Evolutionary conservation across 805 yeast species (phyloP).

Genomic region (Candida ascalaphidarum): DNA sequence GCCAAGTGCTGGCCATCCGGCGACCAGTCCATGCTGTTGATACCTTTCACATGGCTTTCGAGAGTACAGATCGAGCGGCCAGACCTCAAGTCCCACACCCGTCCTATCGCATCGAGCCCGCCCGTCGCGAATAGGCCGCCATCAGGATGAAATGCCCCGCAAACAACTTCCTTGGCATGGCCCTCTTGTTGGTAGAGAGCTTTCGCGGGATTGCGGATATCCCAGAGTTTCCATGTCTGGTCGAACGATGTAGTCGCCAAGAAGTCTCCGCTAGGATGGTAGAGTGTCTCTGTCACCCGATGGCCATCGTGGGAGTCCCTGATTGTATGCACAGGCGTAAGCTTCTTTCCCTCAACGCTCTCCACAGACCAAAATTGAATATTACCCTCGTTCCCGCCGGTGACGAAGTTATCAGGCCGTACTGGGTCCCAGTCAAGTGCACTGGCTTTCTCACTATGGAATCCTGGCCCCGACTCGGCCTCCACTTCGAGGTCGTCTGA

Average conservation of each 20-base stretch:
- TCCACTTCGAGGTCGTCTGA: constrained; percentile 23
- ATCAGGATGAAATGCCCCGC: constrained; percentile 59
- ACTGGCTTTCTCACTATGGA: constrained; percentile 59
- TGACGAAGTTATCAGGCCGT: constrained; percentile 9
- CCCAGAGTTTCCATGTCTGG: constrained; percentile 87
- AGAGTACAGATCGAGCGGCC: constrained; percentile 57
- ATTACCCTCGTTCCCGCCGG: constrained; percentile 33
- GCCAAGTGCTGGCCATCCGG: constrained; percentile 68
- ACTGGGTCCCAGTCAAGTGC: constrained; percentile 58
- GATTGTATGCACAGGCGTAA: too few species aligned
- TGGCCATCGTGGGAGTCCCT: constrained; percentile 19
- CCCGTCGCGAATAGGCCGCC: constrained; percentile 73
- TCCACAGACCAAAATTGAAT: constrained; percentile 20
- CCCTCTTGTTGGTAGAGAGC: constrained; percentile 75
- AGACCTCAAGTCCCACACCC: constrained; percentile 81
- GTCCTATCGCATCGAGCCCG: constrained; percentile 66
- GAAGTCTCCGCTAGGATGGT: constrained; percentile 55
- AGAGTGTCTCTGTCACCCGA: constrained; percentile 46
- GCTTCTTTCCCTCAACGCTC: neutral
- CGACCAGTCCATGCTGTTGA: constrained; percentile 68
- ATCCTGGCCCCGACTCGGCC: constrained; percentile 21
- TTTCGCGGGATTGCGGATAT: constrained; percentile 33
- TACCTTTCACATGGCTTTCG: constrained; percentile 63
- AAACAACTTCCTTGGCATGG: constrained; percentile 64
- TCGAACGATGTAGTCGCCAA: constrained; percentile 74